These are phyloP conservation scores for Cyclotella sp. DNA, from an alignment of 108 stramenopile genomes.

Conservation along the genomic window DNA sequence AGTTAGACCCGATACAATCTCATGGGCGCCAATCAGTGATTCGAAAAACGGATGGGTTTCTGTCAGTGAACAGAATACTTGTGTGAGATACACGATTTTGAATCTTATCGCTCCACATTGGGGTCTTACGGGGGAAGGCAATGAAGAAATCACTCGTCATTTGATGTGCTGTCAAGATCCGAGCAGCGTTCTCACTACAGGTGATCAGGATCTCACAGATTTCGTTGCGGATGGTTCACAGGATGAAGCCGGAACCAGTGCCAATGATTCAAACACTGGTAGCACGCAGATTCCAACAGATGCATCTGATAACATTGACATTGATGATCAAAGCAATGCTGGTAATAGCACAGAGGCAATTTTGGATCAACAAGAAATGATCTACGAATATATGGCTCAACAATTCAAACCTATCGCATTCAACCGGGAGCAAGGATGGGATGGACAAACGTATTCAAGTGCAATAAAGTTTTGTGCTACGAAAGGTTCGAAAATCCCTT, in stretches of 20 bases:
- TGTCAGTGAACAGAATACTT: constrained; percentile 22
- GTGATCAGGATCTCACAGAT: neutral
- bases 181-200: neutral
- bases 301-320: neutral
- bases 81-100: constrained; percentile 26
- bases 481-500: neutral
- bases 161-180: constrained; percentile 33
- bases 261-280: neutral
- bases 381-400: neutral
- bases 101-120: constrained; percentile 25
- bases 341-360: no score
- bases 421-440: constrained; percentile 8
- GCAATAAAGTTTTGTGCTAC: constrained; percentile 21
- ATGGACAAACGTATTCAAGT: constrained; percentile 16
- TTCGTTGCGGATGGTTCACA: no score
- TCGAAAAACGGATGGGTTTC: constrained; percentile 35
- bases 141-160: constrained; percentile 40
- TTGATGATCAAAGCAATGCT: neutral
- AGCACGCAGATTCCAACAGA: neutral
- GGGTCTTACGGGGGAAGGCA: constrained; percentile 33
- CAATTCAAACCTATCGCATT: constrained; percentile 7
- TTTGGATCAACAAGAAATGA: no score
- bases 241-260: neutral
- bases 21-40: constrained; percentile 36
- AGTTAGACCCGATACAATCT: neutral